phyloP scores from a whole-genome alignment of 495 filamentous ascomycete genomes.

The Pseudevernia furfuracea region DNA sequence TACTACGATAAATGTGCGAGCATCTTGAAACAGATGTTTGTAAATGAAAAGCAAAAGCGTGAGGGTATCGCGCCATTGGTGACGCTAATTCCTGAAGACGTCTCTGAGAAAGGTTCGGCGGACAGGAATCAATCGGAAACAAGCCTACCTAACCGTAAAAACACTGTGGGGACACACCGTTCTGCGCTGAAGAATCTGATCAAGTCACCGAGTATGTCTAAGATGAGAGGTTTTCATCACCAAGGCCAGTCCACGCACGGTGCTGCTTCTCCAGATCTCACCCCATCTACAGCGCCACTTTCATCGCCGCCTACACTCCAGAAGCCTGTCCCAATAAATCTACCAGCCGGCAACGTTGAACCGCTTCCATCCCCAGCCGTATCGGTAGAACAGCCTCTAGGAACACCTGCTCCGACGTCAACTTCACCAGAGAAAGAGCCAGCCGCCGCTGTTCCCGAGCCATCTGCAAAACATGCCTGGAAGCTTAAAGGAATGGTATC shows the following conservation, averaged over 20 bases:
- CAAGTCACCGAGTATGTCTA: slow-evolving; percentile 58
- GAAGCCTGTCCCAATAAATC: slow-evolving; percentile 13
- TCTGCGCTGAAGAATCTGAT: slow-evolving; percentile 49
- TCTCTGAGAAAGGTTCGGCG: slow-evolving; percentile 10
- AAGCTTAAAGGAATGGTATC: slow-evolving; percentile 98
- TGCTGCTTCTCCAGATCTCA: slow-evolving; percentile 36
- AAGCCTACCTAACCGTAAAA: slow-evolving; percentile 34
- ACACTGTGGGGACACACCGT: slow-evolving; percentile 28
- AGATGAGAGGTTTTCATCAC: slow-evolving; percentile 45
- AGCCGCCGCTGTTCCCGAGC: slow-evolving; percentile 52
- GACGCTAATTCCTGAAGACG: slow-evolving; percentile 22
- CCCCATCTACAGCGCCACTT: slow-evolving; percentile 38
- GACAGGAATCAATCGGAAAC: slow-evolving; percentile 31
- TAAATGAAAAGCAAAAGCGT: slow-evolving; percentile 58
- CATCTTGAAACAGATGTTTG: slow-evolving; percentile 80
- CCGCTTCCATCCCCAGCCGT: slow-evolving; percentile 22
- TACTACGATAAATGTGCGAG: slow-evolving; percentile 89
- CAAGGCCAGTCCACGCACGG: slow-evolving; percentile 33
- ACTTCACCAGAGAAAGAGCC: slow-evolving; percentile 27
- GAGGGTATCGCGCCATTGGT: slow-evolving; percentile 32
- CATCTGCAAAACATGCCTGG: slow-evolving; percentile 91
- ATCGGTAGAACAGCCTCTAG: slow-evolving; percentile 10
- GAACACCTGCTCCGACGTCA: slow-evolving; percentile 16
- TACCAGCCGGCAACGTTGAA: slow-evolving; percentile 8
- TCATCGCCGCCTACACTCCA: slow-evolving; percentile 42